Base-by-base conservation (phyloP, 1,284 basidiomycete species). In the Austropuccinia psidii region DNA sequence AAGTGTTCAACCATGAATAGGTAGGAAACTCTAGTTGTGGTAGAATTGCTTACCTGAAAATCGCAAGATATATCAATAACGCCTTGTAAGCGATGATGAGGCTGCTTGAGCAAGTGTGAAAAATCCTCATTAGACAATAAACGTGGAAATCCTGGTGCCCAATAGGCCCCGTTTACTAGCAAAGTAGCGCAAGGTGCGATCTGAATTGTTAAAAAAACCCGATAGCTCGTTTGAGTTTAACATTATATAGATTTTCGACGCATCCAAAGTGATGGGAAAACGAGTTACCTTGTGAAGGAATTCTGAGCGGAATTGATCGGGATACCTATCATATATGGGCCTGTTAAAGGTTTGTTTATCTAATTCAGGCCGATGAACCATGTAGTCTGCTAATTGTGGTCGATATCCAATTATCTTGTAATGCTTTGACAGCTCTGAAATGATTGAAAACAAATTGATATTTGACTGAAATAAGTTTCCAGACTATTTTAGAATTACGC, bases 41-140 rank as follows among this genome's bases (percentile, higher is more conserved):
- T 60, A 60, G 4, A 45, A 11, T 15, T 17, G 78, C 83, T 45
- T 68, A 89, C 90, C 79, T 86, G 85, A 19, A 92, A 84, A 79
- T 95, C 91, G 78, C 91, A 93, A 74, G 87, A 90, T 43, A 95
- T 88, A 78, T 95, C 92, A 6, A 90, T 90, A 27, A 94, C 85
- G 67, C 87, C 89, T 13, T 84, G 83, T 77, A 88, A 87, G 13
- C 89, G 83, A 4, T 84, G 65, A 41, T 54, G 83, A 77, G 60
- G 82, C 81, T 0, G 87, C 86, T 82, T 77, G 1, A 90, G 82
- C 0, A 87, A 87, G 39, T 79, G 78, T 0, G 80, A 80, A 8
- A 93, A 83, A 76, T 90, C 86, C 0, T 83, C 82, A 39, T 86
- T 89, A 0, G 86, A 86, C 85, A 95, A 87, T 8, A 93, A 82